These are phyloP conservation scores for Neurospora tetraspora DNA, from an alignment of 495 filamentous ascomycete species.

Conservation along the genomic window DNA sequence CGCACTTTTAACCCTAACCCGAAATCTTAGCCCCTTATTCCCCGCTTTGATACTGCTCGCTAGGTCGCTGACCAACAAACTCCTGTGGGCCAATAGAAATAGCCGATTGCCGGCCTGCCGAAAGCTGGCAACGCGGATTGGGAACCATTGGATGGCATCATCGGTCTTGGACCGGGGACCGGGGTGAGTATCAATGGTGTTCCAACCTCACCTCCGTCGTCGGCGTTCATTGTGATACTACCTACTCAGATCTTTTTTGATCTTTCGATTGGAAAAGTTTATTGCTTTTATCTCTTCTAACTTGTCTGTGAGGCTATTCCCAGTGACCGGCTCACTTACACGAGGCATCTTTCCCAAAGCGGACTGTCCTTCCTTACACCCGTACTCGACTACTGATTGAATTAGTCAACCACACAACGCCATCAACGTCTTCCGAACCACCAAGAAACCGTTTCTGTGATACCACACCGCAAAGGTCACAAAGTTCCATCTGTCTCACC, in stretches of 20 bases:
- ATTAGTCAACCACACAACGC: not conserved
- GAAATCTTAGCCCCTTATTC: not conserved
- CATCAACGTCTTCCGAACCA: not conserved
- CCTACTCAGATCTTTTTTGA: not conserved
- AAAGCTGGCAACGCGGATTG: not conserved
- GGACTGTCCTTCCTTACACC: not conserved
- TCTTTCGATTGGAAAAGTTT: not conserved
- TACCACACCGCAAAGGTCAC: not conserved
- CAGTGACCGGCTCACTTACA: not conserved
- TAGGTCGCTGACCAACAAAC: too few relatives aligned
- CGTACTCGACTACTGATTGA: not conserved
- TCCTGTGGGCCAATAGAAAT: too few relatives aligned
- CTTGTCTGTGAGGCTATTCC: not conserved
- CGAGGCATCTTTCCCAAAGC: not conserved
- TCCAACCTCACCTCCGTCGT: not conserved
- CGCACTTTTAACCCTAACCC: not conserved
- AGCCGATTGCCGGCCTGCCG: not conserved
- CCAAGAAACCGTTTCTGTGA: slow-evolving; percentile 2
- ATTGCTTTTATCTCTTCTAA: not conserved
- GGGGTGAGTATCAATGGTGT: not conserved
- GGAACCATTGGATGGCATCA: not conserved
- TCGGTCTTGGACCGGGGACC: not conserved
- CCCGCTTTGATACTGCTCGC: not conserved
- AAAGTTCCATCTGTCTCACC: not conserved
- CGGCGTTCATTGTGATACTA: not conserved